Base-by-base conservation (phyloP, 768 basidiomycete genomes). In the Tricholoma saponaceum region DNA sequence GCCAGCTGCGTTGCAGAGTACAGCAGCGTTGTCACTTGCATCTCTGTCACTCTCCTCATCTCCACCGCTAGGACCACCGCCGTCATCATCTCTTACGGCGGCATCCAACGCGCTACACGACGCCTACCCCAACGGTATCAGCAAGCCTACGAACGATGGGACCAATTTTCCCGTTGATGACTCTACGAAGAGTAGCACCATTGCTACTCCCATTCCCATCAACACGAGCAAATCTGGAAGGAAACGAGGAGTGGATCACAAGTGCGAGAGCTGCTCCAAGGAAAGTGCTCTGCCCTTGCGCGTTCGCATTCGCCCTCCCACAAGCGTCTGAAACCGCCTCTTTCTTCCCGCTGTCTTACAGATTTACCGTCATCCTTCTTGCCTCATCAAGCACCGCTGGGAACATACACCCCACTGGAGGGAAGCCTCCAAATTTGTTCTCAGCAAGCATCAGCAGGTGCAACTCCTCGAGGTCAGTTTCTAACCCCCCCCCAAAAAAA, bases 341-440 rank as follows among this genome's bases (percentile, higher is more conserved):
- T 41, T 23, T 28, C 43, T 49, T 49, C 26, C 8, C 9, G 16
- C 47, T 50, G 47, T 50, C 44, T n/a, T 28, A 39, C 67, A 91
- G 89, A 85, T 91, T 37, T 93, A 92, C 70, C 85, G 89, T 53
- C 95, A 98, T 72, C 94, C 94, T 2, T 92, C 90, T 12, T 98
- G 95, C 72, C 78, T 98, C 50, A 91, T 95, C 72, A 98, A 98
- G 72, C 96, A 98, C 68, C 89, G 96, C 32, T 98, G 96, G 96
- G 95, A 98, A 67, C 93, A 96, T 68, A 92, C 91, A 32, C 91
- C 92, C 18, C 94, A 97, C 66, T 98, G 96, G 96, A 87, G 90
- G 44, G 92, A 95, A 69, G 90, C 95, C 16, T 78, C 89, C 62
- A 92, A 95, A 69, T 86, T 95, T 64, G 84, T 94, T 30, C 78